Evolutionary conservation across 2,329 filamentous ascomycete species (phyloP).

Genomic region (Claviceps quebecensis): DNA sequence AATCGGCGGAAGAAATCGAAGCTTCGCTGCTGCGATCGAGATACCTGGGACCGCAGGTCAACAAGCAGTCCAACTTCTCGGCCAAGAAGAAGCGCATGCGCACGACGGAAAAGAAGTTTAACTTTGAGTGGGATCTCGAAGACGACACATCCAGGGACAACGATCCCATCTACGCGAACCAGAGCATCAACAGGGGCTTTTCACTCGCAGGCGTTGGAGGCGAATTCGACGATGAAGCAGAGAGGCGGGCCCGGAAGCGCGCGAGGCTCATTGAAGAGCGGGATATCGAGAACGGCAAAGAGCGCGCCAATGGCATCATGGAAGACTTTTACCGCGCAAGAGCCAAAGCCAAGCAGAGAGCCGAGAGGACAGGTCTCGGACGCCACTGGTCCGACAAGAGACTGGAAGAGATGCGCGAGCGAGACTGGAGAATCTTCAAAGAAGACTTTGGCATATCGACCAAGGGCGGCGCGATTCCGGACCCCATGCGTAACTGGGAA

Average conservation of each 20-base stretch:
- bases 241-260: constrained; percentile 40
- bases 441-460: constrained; percentile 96
- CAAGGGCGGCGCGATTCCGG: constrained; percentile 81
- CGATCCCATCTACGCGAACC: constrained; percentile 56
- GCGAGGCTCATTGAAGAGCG: constrained; percentile 58
- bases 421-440: constrained; percentile 99
- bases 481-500: constrained; percentile 89
- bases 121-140: constrained; percentile 92
- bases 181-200: constrained; percentile 17
- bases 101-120: constrained; percentile 94
- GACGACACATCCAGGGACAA: constrained; percentile 64
- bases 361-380: constrained; percentile 60
- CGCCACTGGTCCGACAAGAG: constrained; percentile 95
- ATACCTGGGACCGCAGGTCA: constrained; percentile 85
- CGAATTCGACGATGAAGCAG: constrained; percentile 38
- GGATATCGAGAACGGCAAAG: constrained; percentile 61
- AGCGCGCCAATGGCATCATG: constrained; percentile 65
- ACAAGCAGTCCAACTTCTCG: constrained; percentile 71
- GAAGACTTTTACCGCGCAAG: constrained; percentile 61
- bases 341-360: constrained; percentile 54
- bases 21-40: constrained; percentile 60
- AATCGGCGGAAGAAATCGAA: constrained; percentile 49
- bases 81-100: constrained; percentile 91
- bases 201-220: constrained; percentile 36
- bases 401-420: constrained; percentile 84